These are phyloP conservation scores for Hansenula lynferdii DNA, from an alignment of 1,139 yeast genomes.

Conservation along the genomic window DNA sequence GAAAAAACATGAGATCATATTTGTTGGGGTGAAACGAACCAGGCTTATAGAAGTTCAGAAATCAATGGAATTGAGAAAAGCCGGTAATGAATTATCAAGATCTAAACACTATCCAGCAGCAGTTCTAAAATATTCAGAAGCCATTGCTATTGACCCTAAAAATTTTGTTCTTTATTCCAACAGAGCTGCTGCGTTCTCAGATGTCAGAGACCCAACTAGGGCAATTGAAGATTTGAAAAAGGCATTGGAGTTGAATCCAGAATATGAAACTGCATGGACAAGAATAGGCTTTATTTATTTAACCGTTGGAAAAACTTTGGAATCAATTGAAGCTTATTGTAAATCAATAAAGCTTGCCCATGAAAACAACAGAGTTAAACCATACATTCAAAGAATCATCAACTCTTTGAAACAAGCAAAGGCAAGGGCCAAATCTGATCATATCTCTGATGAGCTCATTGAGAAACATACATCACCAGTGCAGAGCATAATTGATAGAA, in stretches of 20 bases:
- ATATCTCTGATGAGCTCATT: slow-evolving; percentile 6
- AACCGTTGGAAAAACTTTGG: slow-evolving; percentile 28
- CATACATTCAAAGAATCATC: slow-evolving; percentile 11
- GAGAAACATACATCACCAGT: slow-evolving; percentile 4
- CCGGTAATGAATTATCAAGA: slow-evolving; percentile 29
- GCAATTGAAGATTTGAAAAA: slow-evolving; percentile 29
- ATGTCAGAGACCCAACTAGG: slow-evolving; percentile 26
- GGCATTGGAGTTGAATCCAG: slow-evolving; percentile 26
- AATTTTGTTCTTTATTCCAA: slow-evolving; percentile 29
- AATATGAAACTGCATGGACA: slow-evolving; percentile 31
- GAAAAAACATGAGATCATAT: not conserved
- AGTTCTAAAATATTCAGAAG: slow-evolving; percentile 29
- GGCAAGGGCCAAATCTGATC: slow-evolving; percentile 13
- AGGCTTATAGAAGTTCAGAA: slow-evolving; percentile 2
- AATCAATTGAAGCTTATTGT: slow-evolving; percentile 29
- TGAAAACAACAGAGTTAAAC: slow-evolving; percentile 6
- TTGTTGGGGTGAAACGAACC: no score
- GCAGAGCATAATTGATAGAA: no score
- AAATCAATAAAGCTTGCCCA: slow-evolving; percentile 25
- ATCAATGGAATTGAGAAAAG: slow-evolving; percentile 18
- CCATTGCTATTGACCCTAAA: slow-evolving; percentile 26
- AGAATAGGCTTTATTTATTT: slow-evolving; percentile 29
- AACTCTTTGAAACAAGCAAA: slow-evolving; percentile 12
- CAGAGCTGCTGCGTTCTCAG: slow-evolving; percentile 33
- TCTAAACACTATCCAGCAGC: slow-evolving; percentile 28